Base-by-base conservation (phyloP, 495 filamentous ascomycete species). In the Penicillium mononematosum region DNA sequence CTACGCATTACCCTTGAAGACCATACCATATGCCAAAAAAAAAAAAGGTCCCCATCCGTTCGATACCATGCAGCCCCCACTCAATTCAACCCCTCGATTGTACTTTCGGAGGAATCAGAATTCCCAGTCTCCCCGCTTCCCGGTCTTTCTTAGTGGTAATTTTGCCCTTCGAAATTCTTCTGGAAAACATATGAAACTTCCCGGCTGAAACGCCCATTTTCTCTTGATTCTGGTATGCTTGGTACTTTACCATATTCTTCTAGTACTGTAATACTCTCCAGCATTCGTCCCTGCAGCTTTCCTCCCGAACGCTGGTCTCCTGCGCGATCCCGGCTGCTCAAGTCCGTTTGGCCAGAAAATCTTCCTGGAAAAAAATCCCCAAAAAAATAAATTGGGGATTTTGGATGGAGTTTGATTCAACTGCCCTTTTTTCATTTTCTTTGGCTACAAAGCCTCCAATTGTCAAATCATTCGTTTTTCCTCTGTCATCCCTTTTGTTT, bases 211-310 rank as follows among this genome's bases (percentile, higher is more conserved):
- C 50, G 14, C 36, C 31, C 31, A 50, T 50, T 19, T 16, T 27
- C 11, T 42, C 32, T 39, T 12, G 22, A 53, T 39, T 42, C 16
- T 31, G 39, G 25, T 44, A 44, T 31, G 11, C 19, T 52, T 41
- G 31, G 19, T 50, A 50, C 47, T 50, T 50, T 50, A 50, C 32
- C 31, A 49, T 36, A 36, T 50, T 14, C 19, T 50, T 36, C 47
- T 39, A 38, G 47, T 54, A 54, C 52, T 45, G 53, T 55, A 55
- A 36, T 45, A 58, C 49, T 34, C 44, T 46, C 48, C 55, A 59
- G 60, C 58, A 68, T 60, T 60, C 67, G 70, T 66, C 65, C 66
- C 73, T 75, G 73, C 73, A 71, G 71, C 70, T 70, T 69, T 65
- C 71, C 72, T 67, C 67, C 50, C 48, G 59, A 63, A 61, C 66